These are phyloP conservation scores for Colletotrichum plurivorum DNA, from an alignment of 2,329 filamentous ascomycete species.

Conservation along the genomic window DNA sequence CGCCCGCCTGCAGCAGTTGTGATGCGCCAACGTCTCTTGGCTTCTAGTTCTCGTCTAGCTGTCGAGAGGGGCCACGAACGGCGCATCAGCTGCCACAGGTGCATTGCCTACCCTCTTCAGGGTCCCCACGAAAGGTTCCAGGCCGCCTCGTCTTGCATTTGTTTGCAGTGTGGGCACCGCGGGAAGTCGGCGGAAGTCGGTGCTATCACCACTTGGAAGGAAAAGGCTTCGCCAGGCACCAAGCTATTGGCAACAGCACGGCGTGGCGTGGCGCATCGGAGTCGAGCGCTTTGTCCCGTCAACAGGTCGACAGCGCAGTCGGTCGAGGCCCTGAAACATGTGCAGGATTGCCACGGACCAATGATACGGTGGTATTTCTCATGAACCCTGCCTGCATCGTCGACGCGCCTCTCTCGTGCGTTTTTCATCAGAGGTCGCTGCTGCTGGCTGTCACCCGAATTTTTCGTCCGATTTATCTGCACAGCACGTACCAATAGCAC, in stretches of 20 bases:
- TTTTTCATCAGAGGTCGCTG: background rate
- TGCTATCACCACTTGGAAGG: background rate
- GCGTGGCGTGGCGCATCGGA: background rate
- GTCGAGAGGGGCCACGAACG: background rate
- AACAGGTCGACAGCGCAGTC: constrained; percentile 11
- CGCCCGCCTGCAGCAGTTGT: background rate
- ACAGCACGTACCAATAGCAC: too few relatives aligned
- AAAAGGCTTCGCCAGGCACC: constrained; percentile 11
- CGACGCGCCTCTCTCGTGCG: constrained; percentile 25
- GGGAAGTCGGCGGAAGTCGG: constrained; percentile 1
- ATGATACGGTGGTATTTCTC: constrained; percentile 22
- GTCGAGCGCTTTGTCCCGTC: constrained; percentile 24
- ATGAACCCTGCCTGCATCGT: constrained; percentile 11
- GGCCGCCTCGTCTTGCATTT: too few relatives aligned
- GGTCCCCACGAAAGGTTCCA: background rate
- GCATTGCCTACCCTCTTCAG: background rate
- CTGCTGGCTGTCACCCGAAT: constrained; percentile 28
- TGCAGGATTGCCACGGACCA: constrained; percentile 14
- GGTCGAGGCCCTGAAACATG: constrained; percentile 27
- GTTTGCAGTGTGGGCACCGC: background rate
- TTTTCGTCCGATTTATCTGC: constrained; percentile 11
- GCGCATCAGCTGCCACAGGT: constrained; percentile 5
- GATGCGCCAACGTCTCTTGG: background rate
- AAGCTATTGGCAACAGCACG: constrained; percentile 4
- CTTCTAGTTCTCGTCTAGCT: background rate